A percentile compares a stretch with the other conserved stretches of the same genome.
These are phyloP conservation scores for Juglanconis oblonga DNA, from an alignment of 2,329 filamentous ascomycete species.

Conservation along the genomic window DNA sequence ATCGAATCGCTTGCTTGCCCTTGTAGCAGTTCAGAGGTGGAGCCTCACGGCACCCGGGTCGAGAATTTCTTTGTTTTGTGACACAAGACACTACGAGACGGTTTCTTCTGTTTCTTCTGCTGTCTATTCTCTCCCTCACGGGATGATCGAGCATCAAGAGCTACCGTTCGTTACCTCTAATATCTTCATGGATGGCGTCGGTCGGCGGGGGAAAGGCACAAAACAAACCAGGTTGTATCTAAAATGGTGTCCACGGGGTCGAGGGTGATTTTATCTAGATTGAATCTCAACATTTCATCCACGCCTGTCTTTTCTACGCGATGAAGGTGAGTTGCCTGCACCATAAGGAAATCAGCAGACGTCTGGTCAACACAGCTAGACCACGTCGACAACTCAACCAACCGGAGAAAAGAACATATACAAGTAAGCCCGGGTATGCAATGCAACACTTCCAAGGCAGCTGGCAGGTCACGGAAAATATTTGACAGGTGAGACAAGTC, in stretches of 20 bases:
- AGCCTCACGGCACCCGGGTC: conserved; percentile 17
- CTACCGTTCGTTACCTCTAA: conserved; percentile 11
- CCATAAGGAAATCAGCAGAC: background rate
- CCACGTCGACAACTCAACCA: background rate
- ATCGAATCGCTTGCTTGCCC: conserved; percentile 4
- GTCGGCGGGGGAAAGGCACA: background rate
- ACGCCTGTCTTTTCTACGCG: background rate
- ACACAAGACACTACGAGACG: background rate
- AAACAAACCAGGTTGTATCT: conserved; percentile 8
- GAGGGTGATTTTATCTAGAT: conserved; percentile 11
- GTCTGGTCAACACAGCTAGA: background rate
- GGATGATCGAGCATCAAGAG: conserved; percentile 11
- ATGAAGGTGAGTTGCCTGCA: background rate
- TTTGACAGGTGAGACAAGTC: background rate
- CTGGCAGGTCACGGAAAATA: conserved; percentile 6
- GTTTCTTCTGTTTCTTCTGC: background rate
- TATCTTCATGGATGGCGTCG: conserved; percentile 1
- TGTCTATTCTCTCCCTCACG: conserved; percentile 12
- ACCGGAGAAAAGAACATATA: conserved; percentile 8
- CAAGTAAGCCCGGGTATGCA: conserved; percentile 8
- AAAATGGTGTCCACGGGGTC: background rate
- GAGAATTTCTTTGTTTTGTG: background rate
- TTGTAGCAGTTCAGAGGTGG: conserved; percentile 11
- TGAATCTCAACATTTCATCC: background rate
- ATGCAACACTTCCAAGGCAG: conserved; percentile 12